Conservation (phyloP, 371 early-diverging fungal genomes). For the Lichtheimia corymbifera region DNA sequence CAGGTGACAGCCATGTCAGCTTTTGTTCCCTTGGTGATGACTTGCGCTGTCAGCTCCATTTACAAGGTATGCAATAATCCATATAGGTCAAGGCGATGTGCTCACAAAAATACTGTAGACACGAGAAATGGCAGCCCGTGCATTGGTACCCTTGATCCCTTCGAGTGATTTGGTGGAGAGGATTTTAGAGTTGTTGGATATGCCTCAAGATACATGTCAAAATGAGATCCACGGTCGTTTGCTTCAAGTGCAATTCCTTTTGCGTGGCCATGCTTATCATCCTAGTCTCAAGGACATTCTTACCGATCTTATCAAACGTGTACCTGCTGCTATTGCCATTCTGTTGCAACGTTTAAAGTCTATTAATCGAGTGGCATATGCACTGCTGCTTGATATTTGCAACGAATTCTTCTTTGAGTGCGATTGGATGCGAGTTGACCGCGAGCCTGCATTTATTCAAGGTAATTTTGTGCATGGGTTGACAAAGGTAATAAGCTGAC, state of each 20-base stretch:
- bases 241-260: conserved; percentile 62
- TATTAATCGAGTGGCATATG: conserved; percentile 38
- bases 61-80: conserved; percentile 50
- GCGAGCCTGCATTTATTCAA: conserved; percentile 17
- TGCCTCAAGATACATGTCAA: conserved; percentile 31
- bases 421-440: conserved; percentile 36
- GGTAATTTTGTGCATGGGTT: conserved; percentile 14
- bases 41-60: conserved; percentile 74
- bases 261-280: conserved; percentile 62
- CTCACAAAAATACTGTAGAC: conserved; percentile 36
- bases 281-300: conserved; percentile 26
- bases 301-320: conserved; percentile 35
- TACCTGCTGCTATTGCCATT: conserved; percentile 28
- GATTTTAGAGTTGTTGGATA: conserved; percentile 27
- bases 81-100: not conserved
- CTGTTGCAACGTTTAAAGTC: conserved; percentile 21
- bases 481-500: not conserved
- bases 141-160: conserved; percentile 73
- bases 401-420: conserved; percentile 56
- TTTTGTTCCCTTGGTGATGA: conserved; percentile 73
- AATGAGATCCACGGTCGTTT: conserved; percentile 76
- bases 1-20: conserved; percentile 53
- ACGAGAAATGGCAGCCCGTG: conserved; percentile 86
- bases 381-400: conserved; percentile 51
- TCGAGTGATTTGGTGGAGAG: conserved; percentile 46